A percentile compares a stretch with the other conserved stretches of the same genome.
These are phyloP conservation scores for Chlorella sorokiniana DNA, from an alignment of 139 green algal species.

Conservation along the genomic window DNA sequence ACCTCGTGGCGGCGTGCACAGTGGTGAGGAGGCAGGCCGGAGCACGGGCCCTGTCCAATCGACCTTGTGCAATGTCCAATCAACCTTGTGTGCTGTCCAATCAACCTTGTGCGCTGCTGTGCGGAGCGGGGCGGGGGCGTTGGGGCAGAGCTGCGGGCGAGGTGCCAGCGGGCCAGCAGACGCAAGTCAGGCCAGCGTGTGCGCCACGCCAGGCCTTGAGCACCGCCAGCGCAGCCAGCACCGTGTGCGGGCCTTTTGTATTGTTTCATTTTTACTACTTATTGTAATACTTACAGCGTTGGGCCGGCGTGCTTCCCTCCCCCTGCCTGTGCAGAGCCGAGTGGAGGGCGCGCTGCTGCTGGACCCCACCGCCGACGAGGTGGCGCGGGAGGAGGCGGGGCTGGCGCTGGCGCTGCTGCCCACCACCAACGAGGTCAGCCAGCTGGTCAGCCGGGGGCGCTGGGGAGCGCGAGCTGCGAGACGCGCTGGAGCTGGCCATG, in stretches of 20 bases:
- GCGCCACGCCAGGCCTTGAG: too few species aligned
- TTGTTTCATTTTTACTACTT: constrained; percentile 68
- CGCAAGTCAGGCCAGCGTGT: too few species aligned
- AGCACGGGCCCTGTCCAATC: background rate
- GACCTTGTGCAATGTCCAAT: too few species aligned
- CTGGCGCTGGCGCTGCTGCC: constrained; percentile 65
- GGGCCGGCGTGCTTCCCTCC: background rate
- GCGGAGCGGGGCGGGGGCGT: too few species aligned
- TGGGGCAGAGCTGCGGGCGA: too few species aligned
- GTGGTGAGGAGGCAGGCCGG: constrained; percentile 45
- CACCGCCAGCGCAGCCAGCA: too few species aligned
- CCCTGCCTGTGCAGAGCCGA: constrained; percentile 28
- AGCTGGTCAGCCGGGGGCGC: constrained; percentile 53
- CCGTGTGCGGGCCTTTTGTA: too few species aligned
- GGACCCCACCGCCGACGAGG: constrained; percentile 64
- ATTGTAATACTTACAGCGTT: constrained; percentile 23
- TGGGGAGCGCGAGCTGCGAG: constrained; percentile 50
- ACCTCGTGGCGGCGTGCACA: constrained; percentile 67
- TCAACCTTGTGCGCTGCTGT: too few species aligned
- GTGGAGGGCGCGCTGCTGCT: constrained; percentile 61
- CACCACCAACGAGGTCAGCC: constrained; percentile 57
- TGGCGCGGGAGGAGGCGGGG: constrained; percentile 47
- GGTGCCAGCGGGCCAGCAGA: too few species aligned
- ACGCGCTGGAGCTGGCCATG: constrained; percentile 69
- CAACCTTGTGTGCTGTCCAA: background rate